A percentile compares a stretch with the other conserved stretches of the same genome.
Evolutionary conservation across 2,329 filamentous ascomycete genomes (phyloP).

Genomic region (Ophiostoma ips): DNA sequence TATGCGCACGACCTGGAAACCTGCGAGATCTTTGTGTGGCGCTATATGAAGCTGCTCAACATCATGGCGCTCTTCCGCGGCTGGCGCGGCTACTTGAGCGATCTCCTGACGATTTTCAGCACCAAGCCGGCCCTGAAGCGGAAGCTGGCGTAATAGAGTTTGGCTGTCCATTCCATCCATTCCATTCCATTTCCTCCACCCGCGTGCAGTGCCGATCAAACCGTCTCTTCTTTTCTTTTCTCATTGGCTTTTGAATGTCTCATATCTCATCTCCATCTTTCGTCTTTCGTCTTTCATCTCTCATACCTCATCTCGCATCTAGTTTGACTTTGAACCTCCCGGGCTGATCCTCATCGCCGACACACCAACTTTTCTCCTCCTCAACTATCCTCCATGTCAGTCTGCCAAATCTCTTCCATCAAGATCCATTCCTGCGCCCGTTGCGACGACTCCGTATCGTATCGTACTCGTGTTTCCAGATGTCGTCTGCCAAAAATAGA

Average conservation of each 20-base stretch:
- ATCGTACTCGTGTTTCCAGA: background rate
- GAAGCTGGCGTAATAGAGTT: background rate
- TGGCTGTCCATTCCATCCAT: background rate
- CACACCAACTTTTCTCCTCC: too few relatives aligned
- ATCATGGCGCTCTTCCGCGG: slow-evolving; percentile 32
- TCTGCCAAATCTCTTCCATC: too few relatives aligned
- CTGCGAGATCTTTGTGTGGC: slow-evolving; percentile 39
- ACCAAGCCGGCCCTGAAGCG: background rate
- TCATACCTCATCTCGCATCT: too few relatives aligned
- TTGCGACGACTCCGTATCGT: background rate
- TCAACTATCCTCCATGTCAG: too few relatives aligned
- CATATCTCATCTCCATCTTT: too few relatives aligned
- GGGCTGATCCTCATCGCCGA: too few relatives aligned
- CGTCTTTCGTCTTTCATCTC: background rate
- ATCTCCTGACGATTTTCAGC: slow-evolving; percentile 17
- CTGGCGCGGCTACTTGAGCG: slow-evolving; percentile 35
- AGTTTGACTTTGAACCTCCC: too few relatives aligned
- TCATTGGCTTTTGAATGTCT: background rate
- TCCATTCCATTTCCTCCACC: too few relatives aligned
- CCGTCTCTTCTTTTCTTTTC: background rate
- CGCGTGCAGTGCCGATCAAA: too few relatives aligned
- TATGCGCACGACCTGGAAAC: slow-evolving; percentile 45
- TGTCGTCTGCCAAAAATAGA: background rate
- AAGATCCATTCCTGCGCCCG: too few relatives aligned
- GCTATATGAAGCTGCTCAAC: slow-evolving; percentile 41